Percentiles rank a stretch among this genome's conserved stretches.
phyloP scores from a whole-genome alignment of 345 rosid genomes.

The Conringia planisiliqua region DNA sequence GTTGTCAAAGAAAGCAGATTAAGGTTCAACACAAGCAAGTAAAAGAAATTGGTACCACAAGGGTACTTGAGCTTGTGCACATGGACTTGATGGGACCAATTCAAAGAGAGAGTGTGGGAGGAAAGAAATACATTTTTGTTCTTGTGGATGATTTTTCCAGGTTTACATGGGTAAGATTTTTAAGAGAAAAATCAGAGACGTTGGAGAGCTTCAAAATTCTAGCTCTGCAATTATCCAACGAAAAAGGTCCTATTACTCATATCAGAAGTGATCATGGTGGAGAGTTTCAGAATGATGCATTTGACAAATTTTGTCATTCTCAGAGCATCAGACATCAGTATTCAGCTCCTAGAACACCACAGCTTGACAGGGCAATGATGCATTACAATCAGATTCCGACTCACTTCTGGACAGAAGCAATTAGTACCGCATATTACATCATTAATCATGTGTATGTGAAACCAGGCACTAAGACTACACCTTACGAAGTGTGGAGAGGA shows the following conservation, averaged over 20 bases:
- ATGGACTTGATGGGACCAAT: neutral
- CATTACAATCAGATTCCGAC: neutral
- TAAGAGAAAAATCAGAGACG: too few species aligned
- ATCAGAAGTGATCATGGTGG: too few species aligned
- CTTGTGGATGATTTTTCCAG: neutral
- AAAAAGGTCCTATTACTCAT: too few species aligned
- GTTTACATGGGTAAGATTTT: neutral
- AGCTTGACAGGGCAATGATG: neutral
- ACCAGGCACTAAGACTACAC: neutral
- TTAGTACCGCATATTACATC: neutral
- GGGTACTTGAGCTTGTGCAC: neutral
- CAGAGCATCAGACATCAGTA: neutral
- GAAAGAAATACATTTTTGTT: neutral
- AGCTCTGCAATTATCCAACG: too few species aligned
- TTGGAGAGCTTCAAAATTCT: too few species aligned
- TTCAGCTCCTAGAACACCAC: neutral
- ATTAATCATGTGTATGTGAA: neutral
- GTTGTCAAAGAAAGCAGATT: neutral
- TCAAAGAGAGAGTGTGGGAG: neutral
- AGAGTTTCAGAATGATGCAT: neutral
- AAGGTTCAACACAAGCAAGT: neutral
- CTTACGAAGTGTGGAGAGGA: neutral
- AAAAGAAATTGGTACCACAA: rapidly evolving
- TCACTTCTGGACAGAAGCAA: neutral
- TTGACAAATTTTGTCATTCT: neutral